Percentiles rank a stretch among this genome's conserved stretches.
phyloP scores from a whole-genome alignment of 352 stramenopile species.

The Phytophthora capsici region DNA sequence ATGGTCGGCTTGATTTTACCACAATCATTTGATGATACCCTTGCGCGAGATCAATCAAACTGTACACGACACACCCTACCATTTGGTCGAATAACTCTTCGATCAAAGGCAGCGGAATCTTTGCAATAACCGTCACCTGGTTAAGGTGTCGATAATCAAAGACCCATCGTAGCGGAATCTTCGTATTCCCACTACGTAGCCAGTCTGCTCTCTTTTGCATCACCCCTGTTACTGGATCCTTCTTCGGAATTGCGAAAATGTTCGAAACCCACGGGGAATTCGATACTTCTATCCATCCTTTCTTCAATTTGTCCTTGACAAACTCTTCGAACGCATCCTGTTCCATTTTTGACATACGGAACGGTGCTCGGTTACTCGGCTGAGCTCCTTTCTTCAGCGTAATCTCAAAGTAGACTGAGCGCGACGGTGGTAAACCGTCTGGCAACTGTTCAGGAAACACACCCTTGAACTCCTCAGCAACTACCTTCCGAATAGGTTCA shows the following conservation, averaged over 20 bases:
- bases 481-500: conserved; percentile 8
- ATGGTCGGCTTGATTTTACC: conserved; percentile 14
- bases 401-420: conserved; percentile 19
- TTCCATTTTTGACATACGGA: conserved; percentile 20
- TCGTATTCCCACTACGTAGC: conserved; percentile 14
- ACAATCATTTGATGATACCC: conserved; percentile 44
- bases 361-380: conserved; percentile 11
- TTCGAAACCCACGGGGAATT: background rate
- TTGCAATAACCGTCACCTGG: conserved; percentile 10
- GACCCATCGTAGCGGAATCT: conserved; percentile 15
- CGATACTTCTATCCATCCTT: conserved; percentile 11
- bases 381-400: conserved; percentile 17
- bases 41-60: conserved; percentile 33
- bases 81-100: conserved; percentile 30
- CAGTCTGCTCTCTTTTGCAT: conserved; percentile 9
- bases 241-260: background rate
- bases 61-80: conserved; percentile 19
- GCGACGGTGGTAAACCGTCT: conserved; percentile 10
- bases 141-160: conserved; percentile 26
- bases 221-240: background rate
- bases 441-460: conserved; percentile 19
- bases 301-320: conserved; percentile 19
- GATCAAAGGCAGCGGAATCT: conserved; percentile 24
- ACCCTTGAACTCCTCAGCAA: conserved; percentile 11
- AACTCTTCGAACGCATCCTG: conserved; percentile 16